phyloP scores from a whole-genome alignment of 129 eudicot genomes.

The Rutidosis leptorrhynchoides region DNA sequence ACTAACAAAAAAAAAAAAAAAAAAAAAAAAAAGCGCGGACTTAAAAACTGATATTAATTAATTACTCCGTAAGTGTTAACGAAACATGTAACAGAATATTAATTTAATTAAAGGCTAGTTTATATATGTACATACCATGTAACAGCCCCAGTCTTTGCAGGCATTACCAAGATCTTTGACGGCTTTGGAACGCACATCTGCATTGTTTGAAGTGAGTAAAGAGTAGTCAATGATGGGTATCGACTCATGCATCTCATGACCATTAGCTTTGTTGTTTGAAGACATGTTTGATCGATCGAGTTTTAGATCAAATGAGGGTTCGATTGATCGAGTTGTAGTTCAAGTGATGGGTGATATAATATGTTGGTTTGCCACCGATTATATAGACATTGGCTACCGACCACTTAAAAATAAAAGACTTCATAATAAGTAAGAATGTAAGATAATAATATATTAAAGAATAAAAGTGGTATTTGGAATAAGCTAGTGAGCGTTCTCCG shows the following conservation, averaged over 20 bases:
- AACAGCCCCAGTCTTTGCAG: slow-evolving; percentile 12
- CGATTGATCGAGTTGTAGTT: neutral
- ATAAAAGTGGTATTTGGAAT: too few relatives aligned
- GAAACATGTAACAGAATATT: neutral
- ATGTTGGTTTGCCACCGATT: neutral
- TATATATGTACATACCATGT: slow-evolving; percentile 3
- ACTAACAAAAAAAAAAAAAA: neutral
- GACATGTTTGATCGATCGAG: neutral
- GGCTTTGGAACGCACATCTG: neutral
- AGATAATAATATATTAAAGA: too few relatives aligned
- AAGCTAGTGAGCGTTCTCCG: too few relatives aligned
- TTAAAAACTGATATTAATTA: too few relatives aligned
- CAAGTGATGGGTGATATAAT: neutral
- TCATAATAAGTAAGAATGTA: too few relatives aligned
- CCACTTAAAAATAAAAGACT: too few relatives aligned
- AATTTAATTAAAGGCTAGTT: too few relatives aligned
- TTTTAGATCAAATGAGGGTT: neutral
- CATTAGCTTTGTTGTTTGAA: neutral
- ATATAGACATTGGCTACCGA: neutral
- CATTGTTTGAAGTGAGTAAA: neutral
- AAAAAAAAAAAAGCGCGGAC: neutral
- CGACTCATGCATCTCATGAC: neutral
- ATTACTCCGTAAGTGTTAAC: neutral
- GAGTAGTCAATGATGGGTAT: slow-evolving; percentile 8
- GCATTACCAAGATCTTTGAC: neutral